Conservation (phyloP, 257 asterid genomes). For the Fraxinus anomala region DNA sequence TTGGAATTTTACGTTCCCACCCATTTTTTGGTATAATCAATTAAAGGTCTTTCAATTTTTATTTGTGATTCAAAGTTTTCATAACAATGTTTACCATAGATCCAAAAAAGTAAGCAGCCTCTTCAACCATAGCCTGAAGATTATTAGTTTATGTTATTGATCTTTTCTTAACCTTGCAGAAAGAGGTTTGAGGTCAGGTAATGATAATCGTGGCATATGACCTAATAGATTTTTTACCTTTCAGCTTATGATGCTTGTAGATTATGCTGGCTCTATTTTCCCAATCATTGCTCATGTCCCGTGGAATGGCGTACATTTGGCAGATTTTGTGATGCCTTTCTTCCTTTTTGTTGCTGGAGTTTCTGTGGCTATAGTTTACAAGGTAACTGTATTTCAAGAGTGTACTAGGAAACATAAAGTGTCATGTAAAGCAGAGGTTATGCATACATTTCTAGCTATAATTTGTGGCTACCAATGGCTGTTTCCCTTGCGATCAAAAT, state of each 20-base stretch:
- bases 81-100: not conserved
- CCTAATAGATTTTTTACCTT: slow-evolving; percentile 23
- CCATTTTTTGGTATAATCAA: not conserved
- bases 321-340: slow-evolving; percentile 89
- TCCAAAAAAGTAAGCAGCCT: not conserved
- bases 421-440: not conserved
- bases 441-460: not conserved
- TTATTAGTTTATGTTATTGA: not conserved
- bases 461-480: not conserved
- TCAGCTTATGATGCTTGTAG: slow-evolving; percentile 90
- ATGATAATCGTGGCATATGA: slow-evolving; percentile 18
- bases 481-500: not conserved
- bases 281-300: slow-evolving; percentile 75
- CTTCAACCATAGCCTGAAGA: not conserved
- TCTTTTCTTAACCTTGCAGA: not conserved
- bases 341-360: slow-evolving; percentile 82
- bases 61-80: slow-evolving; percentile 8
- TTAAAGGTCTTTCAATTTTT: not conserved
- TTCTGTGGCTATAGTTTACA: slow-evolving; percentile 61
- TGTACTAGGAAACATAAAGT: not conserved
- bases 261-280: slow-evolving; percentile 72
- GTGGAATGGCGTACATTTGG: slow-evolving; percentile 84
- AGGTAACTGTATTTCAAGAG: slow-evolving; percentile 40
- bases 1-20: not conserved
- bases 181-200: not conserved